These are phyloP conservation scores for Eucalyptus marginata DNA, from an alignment of 345 rosid species.

Conservation along the genomic window DNA sequence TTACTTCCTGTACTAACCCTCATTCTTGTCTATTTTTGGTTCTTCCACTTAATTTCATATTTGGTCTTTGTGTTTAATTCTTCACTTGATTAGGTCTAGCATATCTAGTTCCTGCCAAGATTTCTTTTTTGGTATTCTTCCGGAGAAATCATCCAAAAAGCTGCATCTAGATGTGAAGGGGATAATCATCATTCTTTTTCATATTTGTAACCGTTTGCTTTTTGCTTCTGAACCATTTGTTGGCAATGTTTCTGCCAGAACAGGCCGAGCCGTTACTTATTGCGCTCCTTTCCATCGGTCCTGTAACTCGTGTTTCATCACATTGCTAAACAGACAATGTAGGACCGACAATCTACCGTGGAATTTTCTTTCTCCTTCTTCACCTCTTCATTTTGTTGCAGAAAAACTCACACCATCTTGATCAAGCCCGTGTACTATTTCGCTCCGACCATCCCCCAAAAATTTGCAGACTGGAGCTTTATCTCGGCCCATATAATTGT, in stretches of 20 bases:
- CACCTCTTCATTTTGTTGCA: not conserved
- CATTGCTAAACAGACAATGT: not conserved
- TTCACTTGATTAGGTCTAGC: not conserved
- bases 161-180: not conserved
- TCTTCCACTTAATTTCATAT: not conserved
- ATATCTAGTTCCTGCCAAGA: not conserved
- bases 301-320: not conserved
- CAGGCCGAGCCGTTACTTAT: not conserved
- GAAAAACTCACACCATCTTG: not conserved
- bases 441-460: not conserved
- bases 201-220: not conserved
- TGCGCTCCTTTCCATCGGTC: not conserved
- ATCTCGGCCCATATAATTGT: not conserved
- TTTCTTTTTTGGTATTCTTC: not conserved
- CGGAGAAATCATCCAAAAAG: not conserved
- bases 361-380: not conserved
- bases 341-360: fast-evolving
- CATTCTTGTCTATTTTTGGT: not conserved
- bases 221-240: not conserved
- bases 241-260: not conserved
- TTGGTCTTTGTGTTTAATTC: not conserved
- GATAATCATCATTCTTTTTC: not conserved
- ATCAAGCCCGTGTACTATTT: not conserved
- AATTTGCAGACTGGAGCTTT: not conserved
- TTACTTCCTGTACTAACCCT: not conserved